phyloP scores from a whole-genome alignment of 1,139 yeast species.

The Hyphopichia buzzinii region DNA sequence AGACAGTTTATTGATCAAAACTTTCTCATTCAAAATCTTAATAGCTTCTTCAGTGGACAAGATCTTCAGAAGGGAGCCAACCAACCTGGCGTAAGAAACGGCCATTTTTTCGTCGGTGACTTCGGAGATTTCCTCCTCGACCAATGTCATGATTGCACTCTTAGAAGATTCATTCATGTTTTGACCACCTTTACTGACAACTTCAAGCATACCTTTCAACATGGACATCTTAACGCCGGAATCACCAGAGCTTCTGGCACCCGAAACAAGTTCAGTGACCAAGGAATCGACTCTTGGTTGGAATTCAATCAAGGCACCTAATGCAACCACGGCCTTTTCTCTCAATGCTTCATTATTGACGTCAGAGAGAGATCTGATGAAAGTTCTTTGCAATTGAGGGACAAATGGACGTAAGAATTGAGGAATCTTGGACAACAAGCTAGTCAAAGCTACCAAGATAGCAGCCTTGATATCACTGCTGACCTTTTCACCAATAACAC shows the following conservation, averaged over 20 bases:
- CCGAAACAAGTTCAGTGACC: conserved; percentile 76
- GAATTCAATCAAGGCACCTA: conserved; percentile 81
- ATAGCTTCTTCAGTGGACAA: conserved; percentile 65
- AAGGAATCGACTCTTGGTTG: conserved; percentile 95
- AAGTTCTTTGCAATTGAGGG: conserved; percentile 97
- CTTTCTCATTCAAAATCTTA: conserved; percentile 57
- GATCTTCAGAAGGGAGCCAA: conserved; percentile 74
- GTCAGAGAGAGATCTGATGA: conserved; percentile 87
- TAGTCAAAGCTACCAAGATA: conserved; percentile 78
- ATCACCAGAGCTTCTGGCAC: conserved; percentile 57
- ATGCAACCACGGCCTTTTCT: conserved; percentile 83
- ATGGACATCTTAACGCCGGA: conserved; percentile 80
- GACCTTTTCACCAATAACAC: conserved; percentile 96
- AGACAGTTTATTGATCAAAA: conserved; percentile 32
- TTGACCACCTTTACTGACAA: conserved; percentile 75
- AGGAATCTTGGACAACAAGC: conserved; percentile 78
- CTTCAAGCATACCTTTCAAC: conserved; percentile 82
- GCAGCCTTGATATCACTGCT: conserved; percentile 90
- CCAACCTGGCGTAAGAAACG: conserved; percentile 71
- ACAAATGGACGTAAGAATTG: conserved; percentile 91
- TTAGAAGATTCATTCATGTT: conserved; percentile 76
- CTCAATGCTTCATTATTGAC: conserved; percentile 69
- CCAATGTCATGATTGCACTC: conserved; percentile 64
- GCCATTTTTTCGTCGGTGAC: conserved; percentile 59
- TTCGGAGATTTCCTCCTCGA: conserved; percentile 63